Conservation (phyloP, 1,284 basidiomycete genomes). For the Pholiota adiposa region DNA sequence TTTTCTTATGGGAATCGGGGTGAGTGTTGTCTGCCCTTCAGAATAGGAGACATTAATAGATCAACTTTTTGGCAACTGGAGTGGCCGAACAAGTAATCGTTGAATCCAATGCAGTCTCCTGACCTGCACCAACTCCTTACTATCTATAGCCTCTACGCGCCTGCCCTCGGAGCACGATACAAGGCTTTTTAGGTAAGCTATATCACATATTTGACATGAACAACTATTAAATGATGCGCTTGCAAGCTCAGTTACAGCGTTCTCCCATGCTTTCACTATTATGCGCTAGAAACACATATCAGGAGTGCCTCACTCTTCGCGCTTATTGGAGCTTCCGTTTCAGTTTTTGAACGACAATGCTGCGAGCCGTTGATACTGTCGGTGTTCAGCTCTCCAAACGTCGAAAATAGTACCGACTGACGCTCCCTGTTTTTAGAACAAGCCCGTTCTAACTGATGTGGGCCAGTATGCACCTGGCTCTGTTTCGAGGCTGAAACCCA, state of each 20-base stretch:
- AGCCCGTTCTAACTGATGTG: constrained; percentile 89
- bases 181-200: constrained; percentile 80
- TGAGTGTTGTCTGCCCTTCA: too few relatives aligned
- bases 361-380: constrained; percentile 82
- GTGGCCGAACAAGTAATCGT: too few relatives aligned
- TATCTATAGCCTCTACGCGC: constrained; percentile 79
- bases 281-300: constrained; percentile 90
- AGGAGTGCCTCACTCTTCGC: constrained; percentile 85
- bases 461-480: constrained; percentile 54
- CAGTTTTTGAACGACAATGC: constrained; percentile 88
- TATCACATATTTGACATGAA: background rate
- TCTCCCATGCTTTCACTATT: constrained; percentile 93
- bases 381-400: constrained; percentile 28
- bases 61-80: too few relatives aligned
- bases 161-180: constrained; percentile 89
- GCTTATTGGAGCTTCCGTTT: constrained; percentile 87
- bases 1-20: constrained; percentile 75
- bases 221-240: constrained; percentile 6
- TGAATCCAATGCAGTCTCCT: background rate
- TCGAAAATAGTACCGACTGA: background rate
- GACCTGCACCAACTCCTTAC: background rate
- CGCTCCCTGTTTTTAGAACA: constrained; percentile 51
- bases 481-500: background rate
- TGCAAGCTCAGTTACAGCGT: constrained; percentile 85
- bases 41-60: too few relatives aligned